Evolutionary conservation across 192 early-diverging fungal species (phyloP).

Genomic region (Coemansia javaensis): DNA sequence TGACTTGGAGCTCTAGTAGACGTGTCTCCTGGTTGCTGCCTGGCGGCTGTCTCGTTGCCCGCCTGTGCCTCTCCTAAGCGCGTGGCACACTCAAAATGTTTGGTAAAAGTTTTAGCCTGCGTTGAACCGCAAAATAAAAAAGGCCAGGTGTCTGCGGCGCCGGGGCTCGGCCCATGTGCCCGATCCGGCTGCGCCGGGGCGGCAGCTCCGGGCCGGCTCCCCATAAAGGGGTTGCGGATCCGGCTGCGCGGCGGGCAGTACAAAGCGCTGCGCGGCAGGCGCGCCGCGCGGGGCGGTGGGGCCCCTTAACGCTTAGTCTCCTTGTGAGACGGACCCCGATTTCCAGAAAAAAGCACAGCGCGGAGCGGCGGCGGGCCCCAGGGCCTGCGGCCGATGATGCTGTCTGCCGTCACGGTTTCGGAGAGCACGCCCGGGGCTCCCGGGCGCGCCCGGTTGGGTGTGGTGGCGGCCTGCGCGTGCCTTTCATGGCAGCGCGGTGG

Average conservation of each 20-base stretch:
- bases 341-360: constrained; percentile 49
- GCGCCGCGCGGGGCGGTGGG: background rate
- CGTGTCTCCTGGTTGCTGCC: too few relatives aligned
- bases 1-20: too few relatives aligned
- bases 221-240: too few relatives aligned
- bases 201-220: too few relatives aligned
- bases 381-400: constrained; percentile 32
- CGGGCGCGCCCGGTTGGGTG: constrained; percentile 37
- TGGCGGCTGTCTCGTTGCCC: too few relatives aligned
- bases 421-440: constrained; percentile 13
- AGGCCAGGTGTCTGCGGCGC: too few relatives aligned
- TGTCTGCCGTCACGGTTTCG: constrained; percentile 50
- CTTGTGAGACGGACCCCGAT: constrained; percentile 40
- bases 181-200: too few relatives aligned
- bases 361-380: constrained; percentile 16
- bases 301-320: constrained; percentile 47
- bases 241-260: background rate
- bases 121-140: too few relatives aligned
- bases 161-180: too few relatives aligned
- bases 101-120: too few relatives aligned
- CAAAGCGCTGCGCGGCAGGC: background rate
- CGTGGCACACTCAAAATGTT: too few relatives aligned
- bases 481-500: constrained; percentile 43
- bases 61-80: too few relatives aligned
- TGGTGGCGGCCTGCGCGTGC: constrained; percentile 12